Base-by-base conservation (phyloP, 2,329 filamentous ascomycete genomes). In the Alternaria ethzedia region DNA sequence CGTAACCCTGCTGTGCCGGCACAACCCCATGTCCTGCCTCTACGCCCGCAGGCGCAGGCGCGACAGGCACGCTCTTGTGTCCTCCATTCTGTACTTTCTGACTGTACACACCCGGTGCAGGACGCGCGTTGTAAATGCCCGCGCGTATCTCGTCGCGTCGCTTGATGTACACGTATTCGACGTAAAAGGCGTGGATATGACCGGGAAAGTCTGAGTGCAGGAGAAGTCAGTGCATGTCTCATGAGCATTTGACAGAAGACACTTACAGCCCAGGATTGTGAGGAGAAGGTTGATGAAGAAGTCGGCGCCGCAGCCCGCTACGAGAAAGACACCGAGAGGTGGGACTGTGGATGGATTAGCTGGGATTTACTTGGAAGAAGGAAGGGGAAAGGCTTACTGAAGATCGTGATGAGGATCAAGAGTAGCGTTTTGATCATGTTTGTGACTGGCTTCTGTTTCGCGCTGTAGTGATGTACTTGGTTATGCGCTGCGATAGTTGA, bases 131-230 rank as follows among this genome's bases (percentile, higher is more conserved):
- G 63, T 85, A 84, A 11, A 84, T 82, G 6, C 91, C 91, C 32
- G 86, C 82, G 49, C 84, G 81, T 3, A 86, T 85, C 76, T 89
- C 86, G 70, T 92, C 89, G 57, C 85, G 86, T 43, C 90, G 90
- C 73, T 92, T 88, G 79, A 90, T 95, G 82, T 94, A 97, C 66
- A 96, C 84, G 78, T 94, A 96, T 80, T 94, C 89, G 65, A 93
- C 70, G 78, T 94, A 96, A 79, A 94, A 94, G 46, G 91, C 91
- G 77, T 94, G 81, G 57, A 95, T 87, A 70, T 93, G 90, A 8
- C 92, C 93, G 0, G 92, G 92, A 54, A 96, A 80, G 78, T 90
- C 36, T 41, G 1, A 11, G 1, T 2, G 36, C 92, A n/a, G 88
- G 88, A 25, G 63, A 28, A 56, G 4, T 23, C 47, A 51, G 28